Conservation (phyloP, 306 rosid genomes). For the Heteromeles arbutifolia region DNA sequence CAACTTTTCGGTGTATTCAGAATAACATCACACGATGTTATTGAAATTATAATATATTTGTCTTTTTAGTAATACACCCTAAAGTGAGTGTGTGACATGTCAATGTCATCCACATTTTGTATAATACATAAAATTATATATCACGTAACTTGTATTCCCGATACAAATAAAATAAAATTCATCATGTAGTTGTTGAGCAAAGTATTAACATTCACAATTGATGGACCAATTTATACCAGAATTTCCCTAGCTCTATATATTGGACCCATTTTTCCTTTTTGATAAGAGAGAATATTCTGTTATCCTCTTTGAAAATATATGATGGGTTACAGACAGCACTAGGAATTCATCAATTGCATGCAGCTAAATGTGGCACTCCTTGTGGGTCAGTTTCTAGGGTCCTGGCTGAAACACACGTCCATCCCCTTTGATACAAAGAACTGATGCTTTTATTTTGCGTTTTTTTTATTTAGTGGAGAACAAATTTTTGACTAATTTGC, state of each 20-base stretch:
- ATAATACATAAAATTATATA: too few relatives aligned
- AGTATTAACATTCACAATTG: slow-evolving; percentile 36
- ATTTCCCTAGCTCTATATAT: slow-evolving; percentile 17
- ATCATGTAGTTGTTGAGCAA: not conserved
- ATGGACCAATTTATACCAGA: slow-evolving; percentile 32
- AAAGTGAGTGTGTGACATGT: too few relatives aligned
- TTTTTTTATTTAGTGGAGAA: not conserved
- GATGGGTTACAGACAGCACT: slow-evolving; percentile 27
- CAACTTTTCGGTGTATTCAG: too few relatives aligned
- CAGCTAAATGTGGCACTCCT: not conserved
- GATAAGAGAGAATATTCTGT: slow-evolving; percentile 25
- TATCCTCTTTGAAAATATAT: not conserved
- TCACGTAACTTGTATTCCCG: too few relatives aligned
- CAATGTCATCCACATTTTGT: too few relatives aligned
- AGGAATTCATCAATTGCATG: not conserved
- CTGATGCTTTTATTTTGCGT: slow-evolving; percentile 15
- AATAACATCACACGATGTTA: too few relatives aligned
- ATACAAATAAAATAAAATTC: too few relatives aligned
- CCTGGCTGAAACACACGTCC: slow-evolving; percentile 27
- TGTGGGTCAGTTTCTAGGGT: slow-evolving; percentile 31
- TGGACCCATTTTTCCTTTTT: slow-evolving; percentile 15
- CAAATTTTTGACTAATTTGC: not conserved
- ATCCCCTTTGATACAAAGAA: slow-evolving; percentile 16
- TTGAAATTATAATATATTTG: too few relatives aligned
- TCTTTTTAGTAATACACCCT: too few relatives aligned